A percentile compares a stretch with the other conserved stretches of the same genome.
These are phyloP conservation scores for Tympanopsis confertula DNA, from an alignment of 2,329 filamentous ascomycete genomes.

Conservation along the genomic window DNA sequence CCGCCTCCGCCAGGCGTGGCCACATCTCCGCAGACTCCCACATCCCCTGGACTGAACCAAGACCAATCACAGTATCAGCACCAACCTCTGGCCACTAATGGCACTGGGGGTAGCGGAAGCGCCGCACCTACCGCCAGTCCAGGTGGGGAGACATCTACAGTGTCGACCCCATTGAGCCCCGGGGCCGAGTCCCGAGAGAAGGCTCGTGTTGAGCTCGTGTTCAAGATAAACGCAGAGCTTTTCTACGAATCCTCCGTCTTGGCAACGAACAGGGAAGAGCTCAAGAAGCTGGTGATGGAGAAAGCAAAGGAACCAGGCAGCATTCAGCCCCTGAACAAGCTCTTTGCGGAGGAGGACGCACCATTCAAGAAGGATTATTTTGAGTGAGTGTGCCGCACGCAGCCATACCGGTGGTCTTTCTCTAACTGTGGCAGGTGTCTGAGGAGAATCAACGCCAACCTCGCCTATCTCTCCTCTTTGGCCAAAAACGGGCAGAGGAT, in stretches of 20 bases:
- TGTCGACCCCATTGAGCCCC: not conserved
- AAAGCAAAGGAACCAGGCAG: not conserved
- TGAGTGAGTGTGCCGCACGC: not conserved
- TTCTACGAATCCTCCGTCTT: not conserved
- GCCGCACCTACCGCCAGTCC: too few relatives aligned
- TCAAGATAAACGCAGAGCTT: not conserved
- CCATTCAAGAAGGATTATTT: not conserved
- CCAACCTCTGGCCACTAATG: not conserved
- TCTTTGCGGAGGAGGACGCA: not conserved
- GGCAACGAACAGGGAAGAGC: not conserved
- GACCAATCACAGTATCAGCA: not conserved
- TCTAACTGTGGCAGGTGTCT: not conserved
- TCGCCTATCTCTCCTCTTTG: not conserved
- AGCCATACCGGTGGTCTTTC: not conserved
- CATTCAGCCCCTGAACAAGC: too few relatives aligned
- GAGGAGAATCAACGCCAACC: not conserved
- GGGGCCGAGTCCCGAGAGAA: not conserved
- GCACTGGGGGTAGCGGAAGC: not conserved
- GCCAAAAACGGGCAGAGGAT: too few relatives aligned
- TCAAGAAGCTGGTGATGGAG: not conserved
- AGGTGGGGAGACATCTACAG: not conserved
- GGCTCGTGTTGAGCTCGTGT: not conserved
- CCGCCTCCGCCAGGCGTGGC: not conserved
- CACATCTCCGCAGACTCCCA: not conserved
- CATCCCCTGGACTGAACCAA: too few relatives aligned